Base-by-base conservation (phyloP, 1,284 basidiomycete species). In the Vanrija humicola region DNA sequence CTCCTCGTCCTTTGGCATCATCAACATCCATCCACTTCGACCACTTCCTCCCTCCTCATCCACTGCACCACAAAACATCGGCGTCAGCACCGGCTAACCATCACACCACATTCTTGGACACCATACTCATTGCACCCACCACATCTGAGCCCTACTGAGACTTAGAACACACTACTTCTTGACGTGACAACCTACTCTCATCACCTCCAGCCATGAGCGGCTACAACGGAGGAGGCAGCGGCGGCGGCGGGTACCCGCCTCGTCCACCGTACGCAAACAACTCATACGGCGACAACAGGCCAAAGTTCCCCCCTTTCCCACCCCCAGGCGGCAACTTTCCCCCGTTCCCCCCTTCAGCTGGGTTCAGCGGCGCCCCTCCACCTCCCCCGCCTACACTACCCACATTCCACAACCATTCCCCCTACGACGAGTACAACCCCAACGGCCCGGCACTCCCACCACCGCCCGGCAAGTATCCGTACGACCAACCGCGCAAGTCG, bases 401-500 rank as follows among this genome's bases (percentile, higher is more conserved):
- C n/a, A 18, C 52, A 5, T 59, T 38, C 43, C 54, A 54, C 34
- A n/a, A 26, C 23, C 44, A 8, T 19, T 61, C 59, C 7, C 56
- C 59, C 3, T 58, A 61, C 28, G 59, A 61, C 18, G 59, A 57
- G 19, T 61, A 61, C 54, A 47, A 40, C 26, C 64, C 56, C 16
- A 48, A 42, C 43, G 43, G 43, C 0, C 54, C 58, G 19, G 14
- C 43, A 21, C 46, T 59, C 7, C 56, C 53, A 23, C 62, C 65
- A 48, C 57, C 62, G 14, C 62, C 61, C 23, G 54, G 54, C 21
- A 49, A 40, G 29, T 49, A 43, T 9, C 21, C 50, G 40, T 70
- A 69, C 47, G 64, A 64, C 16, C 65, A 65, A 38, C 66, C 64
- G 19, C 51, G 64, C 38, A 57, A 59, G 18, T 50, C 65, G 6